These are phyloP conservation scores for Talaromyces sp. DNA, from an alignment of 2,329 filamentous ascomycete species.

Conservation along the genomic window DNA sequence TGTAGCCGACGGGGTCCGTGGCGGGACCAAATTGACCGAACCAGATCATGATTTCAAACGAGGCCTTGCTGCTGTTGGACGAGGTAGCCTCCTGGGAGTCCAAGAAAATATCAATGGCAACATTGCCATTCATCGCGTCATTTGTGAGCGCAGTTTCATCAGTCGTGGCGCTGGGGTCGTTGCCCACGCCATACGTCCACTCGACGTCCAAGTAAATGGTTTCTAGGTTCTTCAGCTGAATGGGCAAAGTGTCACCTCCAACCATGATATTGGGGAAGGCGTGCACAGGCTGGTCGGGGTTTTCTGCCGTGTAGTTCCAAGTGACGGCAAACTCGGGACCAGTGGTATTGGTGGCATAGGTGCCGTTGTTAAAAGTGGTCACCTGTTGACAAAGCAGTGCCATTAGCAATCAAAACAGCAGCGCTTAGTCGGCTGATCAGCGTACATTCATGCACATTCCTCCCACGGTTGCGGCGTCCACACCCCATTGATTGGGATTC, in stretches of 20 bases:
- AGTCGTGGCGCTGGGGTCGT: slow-evolving; percentile 26
- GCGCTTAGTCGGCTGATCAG: slow-evolving; percentile 9
- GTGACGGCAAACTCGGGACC: slow-evolving; percentile 49
- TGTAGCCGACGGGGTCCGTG: slow-evolving; percentile 44
- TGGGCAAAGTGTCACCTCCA: slow-evolving; percentile 40
- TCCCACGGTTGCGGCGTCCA: slow-evolving; percentile 30
- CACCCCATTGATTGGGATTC: slow-evolving; percentile 53
- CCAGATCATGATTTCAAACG: slow-evolving; percentile 55
- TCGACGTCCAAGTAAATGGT: slow-evolving; percentile 41
- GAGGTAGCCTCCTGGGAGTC: slow-evolving; percentile 41
- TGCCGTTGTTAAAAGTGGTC: slow-evolving; percentile 45
- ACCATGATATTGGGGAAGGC: slow-evolving; percentile 51
- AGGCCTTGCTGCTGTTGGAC: slow-evolving; percentile 29
- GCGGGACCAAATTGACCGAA: slow-evolving; percentile 44
- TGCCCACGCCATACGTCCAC: slow-evolving; percentile 48
- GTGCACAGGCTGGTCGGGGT: slow-evolving; percentile 44
- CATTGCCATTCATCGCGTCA: slow-evolving; percentile 48
- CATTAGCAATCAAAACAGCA: neutral
- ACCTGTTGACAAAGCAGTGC: slow-evolving; percentile 29
- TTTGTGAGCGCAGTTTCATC: slow-evolving; percentile 32
- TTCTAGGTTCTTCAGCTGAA: slow-evolving; percentile 33
- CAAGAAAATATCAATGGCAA: slow-evolving; percentile 56
- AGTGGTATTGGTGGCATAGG: slow-evolving; percentile 42
- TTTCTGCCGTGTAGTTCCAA: slow-evolving; percentile 46
- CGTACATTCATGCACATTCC: slow-evolving; percentile 52